Evolutionary conservation across 2,329 filamentous ascomycete species (phyloP).

Genomic region (Beauveria medogensis): DNA sequence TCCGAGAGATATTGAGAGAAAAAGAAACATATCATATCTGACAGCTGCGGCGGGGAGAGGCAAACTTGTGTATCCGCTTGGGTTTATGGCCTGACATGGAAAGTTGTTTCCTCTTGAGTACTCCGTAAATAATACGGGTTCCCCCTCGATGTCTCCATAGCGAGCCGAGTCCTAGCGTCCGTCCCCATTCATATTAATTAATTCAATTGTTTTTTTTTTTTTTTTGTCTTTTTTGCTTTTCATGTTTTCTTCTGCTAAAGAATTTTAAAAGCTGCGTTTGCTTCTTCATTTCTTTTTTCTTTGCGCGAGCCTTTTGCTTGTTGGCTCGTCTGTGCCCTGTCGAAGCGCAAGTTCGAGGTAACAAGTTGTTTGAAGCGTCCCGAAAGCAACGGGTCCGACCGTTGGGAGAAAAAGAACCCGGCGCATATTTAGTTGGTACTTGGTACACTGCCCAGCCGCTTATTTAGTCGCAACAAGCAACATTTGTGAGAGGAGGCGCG

Average conservation of each 20-base stretch:
- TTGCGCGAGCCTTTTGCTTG: not conserved
- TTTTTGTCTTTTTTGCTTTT: not conserved
- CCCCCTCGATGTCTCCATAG: not conserved
- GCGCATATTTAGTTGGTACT: too few species aligned
- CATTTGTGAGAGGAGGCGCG: not conserved
- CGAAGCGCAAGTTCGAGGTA: not conserved
- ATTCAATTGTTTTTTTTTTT: not conserved
- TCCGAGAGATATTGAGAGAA: too few species aligned
- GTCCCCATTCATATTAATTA: not conserved
- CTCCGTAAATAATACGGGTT: too few species aligned
- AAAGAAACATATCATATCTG: not conserved
- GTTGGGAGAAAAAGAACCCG: not conserved
- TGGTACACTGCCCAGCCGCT: not conserved
- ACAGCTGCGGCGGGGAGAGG: too few species aligned
- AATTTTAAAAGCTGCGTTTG: not conserved
- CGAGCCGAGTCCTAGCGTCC: not conserved
- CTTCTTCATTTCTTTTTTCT: too few species aligned
- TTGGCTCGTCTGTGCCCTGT: not conserved
- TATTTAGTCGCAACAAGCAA: not conserved
- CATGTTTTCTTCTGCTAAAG: not conserved
- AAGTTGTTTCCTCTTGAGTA: too few species aligned
- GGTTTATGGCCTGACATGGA: too few species aligned
- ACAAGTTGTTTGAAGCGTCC: not conserved
- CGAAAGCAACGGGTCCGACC: not conserved
- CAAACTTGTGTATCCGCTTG: too few species aligned